Base-by-base conservation (phyloP, 164 flowering plant species). In the Warburgia ugandensis region DNA sequence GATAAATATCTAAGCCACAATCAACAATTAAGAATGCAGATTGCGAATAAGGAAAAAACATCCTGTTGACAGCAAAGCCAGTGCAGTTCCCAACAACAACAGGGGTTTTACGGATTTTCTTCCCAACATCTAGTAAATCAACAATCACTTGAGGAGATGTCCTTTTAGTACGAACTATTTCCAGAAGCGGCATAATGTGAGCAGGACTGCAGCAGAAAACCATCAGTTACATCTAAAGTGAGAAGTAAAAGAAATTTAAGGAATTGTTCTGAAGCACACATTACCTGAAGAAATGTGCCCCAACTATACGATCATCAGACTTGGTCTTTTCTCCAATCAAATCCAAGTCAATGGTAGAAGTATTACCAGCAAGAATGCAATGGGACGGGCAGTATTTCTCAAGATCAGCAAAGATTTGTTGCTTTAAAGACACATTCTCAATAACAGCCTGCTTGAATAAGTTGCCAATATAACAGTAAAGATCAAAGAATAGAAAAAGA, bases 241-340 rank as follows among this genome's bases (percentile, higher is more conserved):
- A n/a, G n/a, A n/a, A n/a, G n/a, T n/a, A n/a, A n/a, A n/a, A n/a
- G n/a, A n/a, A n/a, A n/a, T n/a, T n/a, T n/a, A n/a, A n/a, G n/a
- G n/a, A n/a, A n/a, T n/a, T n/a, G n/a, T n/a, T n/a, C n/a, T n/a
- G n/a, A n/a, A n/a, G n/a, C n/a, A n/a, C n/a, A n/a, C n/a, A 29
- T 54, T 62, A 87, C 98, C 98, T 91, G 52, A 87, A 87, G 69
- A 91, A 91, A 69, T 91, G 98, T 20, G 90, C 92, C 43, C 98
- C 98, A 53, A 91, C 56, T 30, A 91, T 85, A 29, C 96, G 74
- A 56, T 81, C 98, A 4, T 78, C 83, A 35, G 90, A 84, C 46
- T 61, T 75, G 27, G 83, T 91, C 69, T 36, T 83, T 69, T 79
- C 80, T 4, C 90, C 98, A 60, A 91, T 80, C 50, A 87, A 61